phyloP scores from a whole-genome alignment of 768 basidiomycete species.

The Sporobolomyces roseus region DNA sequence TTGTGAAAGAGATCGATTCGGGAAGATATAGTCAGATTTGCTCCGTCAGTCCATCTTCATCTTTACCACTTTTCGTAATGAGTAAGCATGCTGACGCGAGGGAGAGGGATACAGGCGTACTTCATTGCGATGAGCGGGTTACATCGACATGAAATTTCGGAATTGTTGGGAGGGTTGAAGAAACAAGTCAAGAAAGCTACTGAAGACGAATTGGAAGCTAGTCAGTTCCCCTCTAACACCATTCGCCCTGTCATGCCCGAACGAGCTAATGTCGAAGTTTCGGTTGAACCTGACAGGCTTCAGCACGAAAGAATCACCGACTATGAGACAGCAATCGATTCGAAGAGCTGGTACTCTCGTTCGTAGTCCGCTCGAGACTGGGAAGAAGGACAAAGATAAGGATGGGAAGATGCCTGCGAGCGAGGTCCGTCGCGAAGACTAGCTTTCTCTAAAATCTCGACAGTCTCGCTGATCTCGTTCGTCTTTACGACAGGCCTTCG shows the following conservation, averaged over 20 bases:
- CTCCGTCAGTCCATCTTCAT: conserved; percentile 67
- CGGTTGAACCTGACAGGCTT: conserved; percentile 21
- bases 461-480: neutral
- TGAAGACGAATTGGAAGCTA: conserved; percentile 71
- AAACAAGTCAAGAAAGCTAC: conserved; percentile 61
- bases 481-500: conserved; percentile 62
- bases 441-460: neutral
- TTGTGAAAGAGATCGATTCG: conserved; percentile 95
- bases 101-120: conserved; percentile 75
- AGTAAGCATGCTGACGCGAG: no score
- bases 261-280: neutral
- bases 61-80: no score
- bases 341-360: conserved; percentile 80
- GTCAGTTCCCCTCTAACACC: conserved; percentile 51
- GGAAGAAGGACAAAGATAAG: conserved; percentile 53
- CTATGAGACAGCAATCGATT: conserved; percentile 51
- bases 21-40: conserved; percentile 79
- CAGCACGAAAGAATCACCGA: conserved; percentile 13
- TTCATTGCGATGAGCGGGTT: conserved; percentile 80
- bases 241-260: no score
- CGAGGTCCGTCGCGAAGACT: conserved; percentile 59
- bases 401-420: conserved; percentile 60
- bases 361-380: conserved; percentile 59
- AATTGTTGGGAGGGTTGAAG: conserved; percentile 61
- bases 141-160: conserved; percentile 74